Percentiles rank a stretch among this genome's conserved stretches.
Evolutionary conservation across 805 yeast species (phyloP).

Genomic region (Candida succiphila): DNA sequence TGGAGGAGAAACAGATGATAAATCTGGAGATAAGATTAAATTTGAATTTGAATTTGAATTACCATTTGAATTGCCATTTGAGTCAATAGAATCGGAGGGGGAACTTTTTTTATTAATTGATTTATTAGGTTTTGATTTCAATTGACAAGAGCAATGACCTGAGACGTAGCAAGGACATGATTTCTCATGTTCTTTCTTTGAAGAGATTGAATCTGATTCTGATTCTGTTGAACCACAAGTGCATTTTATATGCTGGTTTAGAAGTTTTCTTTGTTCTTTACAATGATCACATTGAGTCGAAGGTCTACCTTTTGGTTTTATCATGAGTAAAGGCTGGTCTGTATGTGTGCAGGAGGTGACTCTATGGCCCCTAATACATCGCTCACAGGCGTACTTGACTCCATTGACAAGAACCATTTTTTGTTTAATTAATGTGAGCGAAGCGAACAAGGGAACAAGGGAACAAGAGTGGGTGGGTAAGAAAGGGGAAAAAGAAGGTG

Average conservation of each 20-base stretch:
- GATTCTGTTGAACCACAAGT: slow-evolving; percentile 55
- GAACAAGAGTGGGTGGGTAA: no score
- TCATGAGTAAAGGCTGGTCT: slow-evolving; percentile 83
- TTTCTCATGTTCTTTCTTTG: slow-evolving; percentile 15
- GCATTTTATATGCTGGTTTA: slow-evolving; percentile 61
- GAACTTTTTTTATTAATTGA: not conserved
- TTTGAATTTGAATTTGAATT: not conserved
- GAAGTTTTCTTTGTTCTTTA: slow-evolving; percentile 59
- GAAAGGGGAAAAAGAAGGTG: no score
- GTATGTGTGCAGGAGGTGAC: slow-evolving; percentile 91
- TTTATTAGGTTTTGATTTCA: slow-evolving; percentile 12
- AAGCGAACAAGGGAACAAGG: no score
- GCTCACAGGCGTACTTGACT: slow-evolving; percentile 88
- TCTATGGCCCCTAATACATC: slow-evolving; percentile 94
- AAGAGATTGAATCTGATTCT: slow-evolving; percentile 17
- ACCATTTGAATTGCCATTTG: not conserved
- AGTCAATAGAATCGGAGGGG: not conserved
- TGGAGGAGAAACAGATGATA: not conserved
- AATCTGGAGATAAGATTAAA: not conserved
- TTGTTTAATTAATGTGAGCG: no score
- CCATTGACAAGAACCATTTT: slow-evolving; percentile 86
- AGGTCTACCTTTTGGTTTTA: slow-evolving; percentile 95
- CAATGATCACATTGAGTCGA: slow-evolving; percentile 87
- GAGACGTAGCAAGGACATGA: slow-evolving; percentile 22
- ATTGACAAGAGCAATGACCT: slow-evolving; percentile 23